Evolutionary conservation across 1,139 yeast genomes (phyloP).

Genomic region (Pichia sp.): DNA sequence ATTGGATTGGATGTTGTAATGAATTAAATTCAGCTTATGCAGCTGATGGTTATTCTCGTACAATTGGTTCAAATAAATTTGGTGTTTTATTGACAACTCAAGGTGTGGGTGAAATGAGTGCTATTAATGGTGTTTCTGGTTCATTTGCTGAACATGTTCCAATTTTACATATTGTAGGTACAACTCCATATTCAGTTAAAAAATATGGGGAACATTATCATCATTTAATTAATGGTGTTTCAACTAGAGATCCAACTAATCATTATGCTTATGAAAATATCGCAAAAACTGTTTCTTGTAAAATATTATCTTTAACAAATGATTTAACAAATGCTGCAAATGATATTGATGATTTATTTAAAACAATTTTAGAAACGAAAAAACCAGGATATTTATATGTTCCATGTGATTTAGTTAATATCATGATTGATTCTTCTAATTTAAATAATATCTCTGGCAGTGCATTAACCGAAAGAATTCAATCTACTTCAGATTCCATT

Average conservation of each 20-base stretch:
- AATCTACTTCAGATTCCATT: not conserved
- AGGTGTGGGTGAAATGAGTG: conserved; percentile 87
- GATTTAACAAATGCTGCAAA: conserved; percentile 41
- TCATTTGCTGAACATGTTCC: conserved; percentile 79
- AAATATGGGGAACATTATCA: conserved; percentile 38
- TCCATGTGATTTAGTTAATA: conserved; percentile 62
- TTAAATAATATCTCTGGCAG: conserved; percentile 18
- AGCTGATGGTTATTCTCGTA: conserved; percentile 42
- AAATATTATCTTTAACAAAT: conserved; percentile 45
- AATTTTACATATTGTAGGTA: conserved; percentile 81
- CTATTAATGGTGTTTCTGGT: conserved; percentile 78
- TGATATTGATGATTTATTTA: conserved; percentile 60
- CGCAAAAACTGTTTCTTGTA: conserved; percentile 54
- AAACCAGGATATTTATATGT: conserved; percentile 78
- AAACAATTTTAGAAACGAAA: conserved; percentile 46
- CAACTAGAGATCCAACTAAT: conserved; percentile 41
- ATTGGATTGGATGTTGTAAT: conserved; percentile 32
- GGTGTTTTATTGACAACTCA: conserved; percentile 46
- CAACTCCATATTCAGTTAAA: conserved; percentile 43
- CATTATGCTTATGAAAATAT: conserved; percentile 60
- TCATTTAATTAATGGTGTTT: conserved; percentile 56
- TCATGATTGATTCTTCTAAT: conserved; percentile 34
- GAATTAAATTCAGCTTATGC: conserved; percentile 39
- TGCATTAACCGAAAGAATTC: conserved; percentile 5
- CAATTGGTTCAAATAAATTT: conserved; percentile 19